A percentile compares a stretch with the other conserved stretches of the same genome.
Conservation (phyloP, 2,329 filamentous ascomycete genomes). For the Chaetomium sp. region DNA sequence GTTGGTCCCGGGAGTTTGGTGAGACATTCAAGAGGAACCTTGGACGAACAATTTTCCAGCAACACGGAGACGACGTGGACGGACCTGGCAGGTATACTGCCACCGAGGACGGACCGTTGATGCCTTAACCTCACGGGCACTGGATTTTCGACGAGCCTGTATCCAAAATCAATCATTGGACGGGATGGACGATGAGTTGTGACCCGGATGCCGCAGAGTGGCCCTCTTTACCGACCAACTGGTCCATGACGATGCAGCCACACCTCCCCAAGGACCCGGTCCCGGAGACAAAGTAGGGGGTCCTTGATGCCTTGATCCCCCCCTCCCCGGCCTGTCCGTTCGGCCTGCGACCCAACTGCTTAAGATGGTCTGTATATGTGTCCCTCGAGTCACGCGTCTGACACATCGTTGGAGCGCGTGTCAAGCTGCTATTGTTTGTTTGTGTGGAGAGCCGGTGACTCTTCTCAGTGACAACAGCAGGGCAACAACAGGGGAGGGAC, state of each 20-base stretch:
- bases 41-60: conserved; percentile 1
- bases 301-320: background rate
- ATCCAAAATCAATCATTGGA: conserved; percentile 14
- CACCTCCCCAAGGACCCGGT: conserved; percentile 3
- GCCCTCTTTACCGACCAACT: background rate
- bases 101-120: background rate
- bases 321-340: conserved; percentile 2
- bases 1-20: conserved; percentile 6
- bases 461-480: background rate
- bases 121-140: conserved; percentile 6
- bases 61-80: background rate
- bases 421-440: conserved; percentile 13
- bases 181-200: background rate
- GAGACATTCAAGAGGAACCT: background rate
- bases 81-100: background rate
- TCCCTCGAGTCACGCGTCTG: background rate
- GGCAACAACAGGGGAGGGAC: background rate
- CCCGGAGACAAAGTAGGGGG: background rate
- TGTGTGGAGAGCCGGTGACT: conserved; percentile 4
- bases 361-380: conserved; percentile 2
- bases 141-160: background rate
- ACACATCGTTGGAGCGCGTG: conserved; percentile 1
- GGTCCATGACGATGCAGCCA: conserved; percentile 6
- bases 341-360: conserved; percentile 2
- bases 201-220: background rate